Percentiles rank a stretch among this genome's conserved stretches.
Conservation (phyloP, 78 protist species). For the Cyanophora paradoxa region DNA sequence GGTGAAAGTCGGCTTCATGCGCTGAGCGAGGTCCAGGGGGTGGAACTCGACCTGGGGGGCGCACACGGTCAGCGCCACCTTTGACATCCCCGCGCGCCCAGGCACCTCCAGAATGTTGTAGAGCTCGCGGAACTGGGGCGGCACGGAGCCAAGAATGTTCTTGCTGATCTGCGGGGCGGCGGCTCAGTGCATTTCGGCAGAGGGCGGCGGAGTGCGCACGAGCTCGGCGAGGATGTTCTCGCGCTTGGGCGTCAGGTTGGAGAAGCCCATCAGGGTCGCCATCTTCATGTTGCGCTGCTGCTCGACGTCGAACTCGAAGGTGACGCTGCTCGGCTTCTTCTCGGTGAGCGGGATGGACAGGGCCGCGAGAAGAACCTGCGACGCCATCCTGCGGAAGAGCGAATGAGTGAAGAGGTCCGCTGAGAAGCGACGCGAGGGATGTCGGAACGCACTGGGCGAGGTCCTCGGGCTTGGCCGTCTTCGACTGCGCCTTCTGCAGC, state of each 20-base stretch:
- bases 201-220: too few relatives aligned
- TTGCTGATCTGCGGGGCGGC: too few relatives aligned
- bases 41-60: constrained; percentile 28
- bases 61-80: not conserved
- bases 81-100: too few relatives aligned
- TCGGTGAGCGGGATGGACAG: constrained; percentile 4
- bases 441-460: constrained; percentile 20
- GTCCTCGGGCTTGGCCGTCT: constrained; percentile 1
- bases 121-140: constrained; percentile 47
- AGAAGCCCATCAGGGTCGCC: constrained; percentile 17
- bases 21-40: constrained; percentile 23
- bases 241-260: constrained; percentile 3
- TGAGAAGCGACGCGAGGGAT: constrained; percentile 15
- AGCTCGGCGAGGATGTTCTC: constrained; percentile 11
- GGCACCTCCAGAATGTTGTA: not conserved
- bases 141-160: constrained; percentile 10
- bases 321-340: not conserved
- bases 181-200: too few relatives aligned
- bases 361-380: constrained; percentile 23
- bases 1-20: constrained; percentile 34
- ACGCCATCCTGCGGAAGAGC: constrained; percentile 19
- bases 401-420: too few relatives aligned
- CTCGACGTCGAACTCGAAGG: constrained; percentile 12
- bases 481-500: not conserved
- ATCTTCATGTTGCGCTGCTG: constrained; percentile 33